phyloP scores from a whole-genome alignment of 2,329 filamentous ascomycete genomes.

The Trichocomaceae sp. region DNA sequence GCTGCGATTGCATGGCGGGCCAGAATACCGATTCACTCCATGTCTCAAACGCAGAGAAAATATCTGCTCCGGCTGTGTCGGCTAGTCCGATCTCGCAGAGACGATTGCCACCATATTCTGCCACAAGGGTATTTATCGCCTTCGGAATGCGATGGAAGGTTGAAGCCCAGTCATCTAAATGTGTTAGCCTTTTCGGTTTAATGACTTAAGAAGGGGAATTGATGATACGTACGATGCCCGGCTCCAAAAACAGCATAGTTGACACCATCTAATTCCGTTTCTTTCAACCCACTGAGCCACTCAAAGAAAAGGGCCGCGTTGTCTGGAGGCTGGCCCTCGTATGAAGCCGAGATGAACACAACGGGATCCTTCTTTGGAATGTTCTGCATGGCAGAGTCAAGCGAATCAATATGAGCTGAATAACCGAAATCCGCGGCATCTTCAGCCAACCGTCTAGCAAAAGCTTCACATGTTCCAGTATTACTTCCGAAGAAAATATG shows the following conservation, averaged over 20 bases:
- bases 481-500: slow-evolving; percentile 59
- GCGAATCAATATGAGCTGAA: slow-evolving; percentile 45
- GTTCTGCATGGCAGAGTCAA: slow-evolving; percentile 57
- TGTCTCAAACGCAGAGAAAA: slow-evolving; percentile 61
- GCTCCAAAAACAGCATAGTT: slow-evolving; percentile 59
- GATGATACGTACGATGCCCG: slow-evolving; percentile 47
- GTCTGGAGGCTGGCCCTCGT: slow-evolving; percentile 67
- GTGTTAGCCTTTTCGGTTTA: slow-evolving; percentile 15
- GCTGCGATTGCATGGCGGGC: slow-evolving; percentile 43
- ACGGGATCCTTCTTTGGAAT: slow-evolving; percentile 57
- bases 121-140: slow-evolving; percentile 51
- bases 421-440: slow-evolving; percentile 54
- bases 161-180: slow-evolving; percentile 38
- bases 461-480: slow-evolving; percentile 65
- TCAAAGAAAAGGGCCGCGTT: slow-evolving; percentile 63
- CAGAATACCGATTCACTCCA: slow-evolving; percentile 59
- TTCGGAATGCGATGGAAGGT: slow-evolving; percentile 65
- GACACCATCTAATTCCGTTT: slow-evolving; percentile 41
- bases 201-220: background rate
- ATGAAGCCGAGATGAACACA: slow-evolving; percentile 62
- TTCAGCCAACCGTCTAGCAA: slow-evolving; percentile 32
- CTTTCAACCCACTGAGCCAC: slow-evolving; percentile 55
- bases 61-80: slow-evolving; percentile 57
- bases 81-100: slow-evolving; percentile 48
- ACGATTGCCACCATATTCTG: slow-evolving; percentile 44